These are phyloP conservation scores for Fusarium tanahbumbuense DNA, from an alignment of 2,329 filamentous ascomycete species.

Conservation along the genomic window DNA sequence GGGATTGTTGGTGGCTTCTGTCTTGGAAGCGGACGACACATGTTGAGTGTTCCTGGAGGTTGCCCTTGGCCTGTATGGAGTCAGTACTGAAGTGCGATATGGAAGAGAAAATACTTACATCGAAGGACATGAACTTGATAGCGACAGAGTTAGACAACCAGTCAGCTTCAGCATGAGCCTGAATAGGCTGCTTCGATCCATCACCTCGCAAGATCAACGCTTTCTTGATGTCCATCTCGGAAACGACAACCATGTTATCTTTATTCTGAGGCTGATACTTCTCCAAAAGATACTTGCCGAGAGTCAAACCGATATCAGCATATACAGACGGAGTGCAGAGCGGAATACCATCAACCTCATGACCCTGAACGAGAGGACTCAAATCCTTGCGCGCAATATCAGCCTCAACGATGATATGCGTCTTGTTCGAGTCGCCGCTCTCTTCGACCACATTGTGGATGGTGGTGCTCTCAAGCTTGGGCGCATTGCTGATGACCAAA, in stretches of 20 bases:
- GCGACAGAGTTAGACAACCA: slow-evolving; percentile 14
- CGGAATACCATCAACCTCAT: slow-evolving; percentile 37
- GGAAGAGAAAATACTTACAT: neutral
- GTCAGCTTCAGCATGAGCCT: slow-evolving; percentile 36
- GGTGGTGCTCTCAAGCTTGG: slow-evolving; percentile 33
- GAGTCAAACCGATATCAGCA: slow-evolving; percentile 34
- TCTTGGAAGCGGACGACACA: slow-evolving; percentile 35
- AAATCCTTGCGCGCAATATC: slow-evolving; percentile 37
- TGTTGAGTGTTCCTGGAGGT: slow-evolving; percentile 23
- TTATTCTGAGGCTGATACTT: slow-evolving; percentile 26
- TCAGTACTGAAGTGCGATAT: rapidly evolving
- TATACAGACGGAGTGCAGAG: slow-evolving; percentile 38
- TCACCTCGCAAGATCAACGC: slow-evolving; percentile 29
- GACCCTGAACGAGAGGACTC: slow-evolving; percentile 31
- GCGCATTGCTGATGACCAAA: slow-evolving; percentile 19
- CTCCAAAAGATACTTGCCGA: slow-evolving; percentile 29
- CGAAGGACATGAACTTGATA: slow-evolving; percentile 37
- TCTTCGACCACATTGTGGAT: slow-evolving; percentile 36
- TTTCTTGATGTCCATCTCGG: slow-evolving; percentile 38
- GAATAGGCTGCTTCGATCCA: slow-evolving; percentile 14
- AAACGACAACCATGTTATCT: slow-evolving; percentile 30
- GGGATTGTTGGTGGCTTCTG: slow-evolving; percentile 5
- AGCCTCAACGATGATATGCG: slow-evolving; percentile 31
- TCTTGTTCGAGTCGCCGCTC: slow-evolving; percentile 24
- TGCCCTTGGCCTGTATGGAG: neutral